Base-by-base conservation (phyloP, 2,329 filamentous ascomycete genomes). In the Neonectria ditissima region DNA sequence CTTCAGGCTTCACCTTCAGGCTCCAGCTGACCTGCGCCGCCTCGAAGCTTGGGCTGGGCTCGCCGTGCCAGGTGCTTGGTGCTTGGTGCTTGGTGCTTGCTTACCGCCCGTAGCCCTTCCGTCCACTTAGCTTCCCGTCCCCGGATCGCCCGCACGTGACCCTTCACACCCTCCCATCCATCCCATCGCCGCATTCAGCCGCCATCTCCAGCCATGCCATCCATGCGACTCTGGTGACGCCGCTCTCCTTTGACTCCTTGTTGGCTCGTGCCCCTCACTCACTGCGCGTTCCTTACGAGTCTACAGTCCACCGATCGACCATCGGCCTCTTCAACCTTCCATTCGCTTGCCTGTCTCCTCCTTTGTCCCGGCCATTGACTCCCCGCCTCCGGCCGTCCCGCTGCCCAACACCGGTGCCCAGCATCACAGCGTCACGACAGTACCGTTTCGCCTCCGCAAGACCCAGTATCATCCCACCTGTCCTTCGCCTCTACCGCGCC, bases 401-500 rank as follows among this genome's bases (percentile, higher is more conserved):
- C 61, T 70, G 53, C 71, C 65, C 59, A 63, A 73, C 68, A 47
- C 64, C 59, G 59, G 52, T 66, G 58, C 66, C 63, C 62, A 67
- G 61, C 52, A 50, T 58, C 52, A 43, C 55, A 34, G 24, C 45
- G 41, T 37, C 34, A 26, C 43, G 32, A 50, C 45, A 28, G 16
- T 18, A 30, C 47, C 34, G 14, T 20, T 20, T 41, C 55, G 32
- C 45, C 32, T n/a, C 26, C 24, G 30, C 30, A 34, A 30, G 66
- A 37, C 39, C 43, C 26, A 45, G 32, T 67, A 39, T 59, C 58
- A 34, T 68, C 67, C 26, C 24, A 63, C 58, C 39, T 34, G 32
- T 51, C 26, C 20, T 20, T 57, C 41, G 9, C 11, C 54, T 63
- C 50, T 57, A 62, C 48, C 56, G 14, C 34, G 34, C 34, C 16